Base-by-base conservation (phyloP, 345 rosid species). In the Syzygium aromaticum region DNA sequence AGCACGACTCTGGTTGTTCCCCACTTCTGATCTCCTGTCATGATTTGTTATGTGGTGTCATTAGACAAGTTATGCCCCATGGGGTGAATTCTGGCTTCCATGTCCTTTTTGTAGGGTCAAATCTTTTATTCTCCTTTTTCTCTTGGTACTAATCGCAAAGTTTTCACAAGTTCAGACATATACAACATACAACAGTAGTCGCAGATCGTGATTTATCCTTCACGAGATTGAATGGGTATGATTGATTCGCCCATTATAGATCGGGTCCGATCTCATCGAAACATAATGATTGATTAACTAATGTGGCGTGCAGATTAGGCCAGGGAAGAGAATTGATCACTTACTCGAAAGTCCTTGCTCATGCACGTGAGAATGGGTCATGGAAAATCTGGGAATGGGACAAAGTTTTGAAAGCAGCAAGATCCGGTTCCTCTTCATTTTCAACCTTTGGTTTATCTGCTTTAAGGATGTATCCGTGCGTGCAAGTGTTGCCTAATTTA, bases 41-140 rank as follows among this genome's bases (percentile, higher is more conserved):
- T 84, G 77, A 87, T 53, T 38, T 84, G 23, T 56, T 59, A 57
- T 61, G 85, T 1, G 85, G 82, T n/a, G 57, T 67, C 28, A 77
- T 19, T 54, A 86, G 91, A 89, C 92, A 91, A 19, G 84, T 28
- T 54, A 77, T 92, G 88, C 90, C 93, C 89, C 86, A 84, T 38
- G 86, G 57, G 19, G 87, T 84, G 85, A 89, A 84, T 89, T 90
- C 92, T 89, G 85, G 85, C 86, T 86, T 77, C 88, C 84, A 38
- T 82, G 87, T 90, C 90, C 73, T 87, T 73, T 49, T 73, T 73
- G 80, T 11, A 38, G 82, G 82, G 49, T 19, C 82, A 38, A 40
- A 43, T 73, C 28, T 38, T 33, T 49, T 22, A 9, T 73, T 38
- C 49, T 73, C 46, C 49, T 38, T 67, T 64, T 73, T 38, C 82